A percentile compares a stretch with the other conserved stretches of the same genome.
These are phyloP conservation scores for Halenospora varia DNA, from an alignment of 495 filamentous ascomycete genomes.

Conservation along the genomic window DNA sequence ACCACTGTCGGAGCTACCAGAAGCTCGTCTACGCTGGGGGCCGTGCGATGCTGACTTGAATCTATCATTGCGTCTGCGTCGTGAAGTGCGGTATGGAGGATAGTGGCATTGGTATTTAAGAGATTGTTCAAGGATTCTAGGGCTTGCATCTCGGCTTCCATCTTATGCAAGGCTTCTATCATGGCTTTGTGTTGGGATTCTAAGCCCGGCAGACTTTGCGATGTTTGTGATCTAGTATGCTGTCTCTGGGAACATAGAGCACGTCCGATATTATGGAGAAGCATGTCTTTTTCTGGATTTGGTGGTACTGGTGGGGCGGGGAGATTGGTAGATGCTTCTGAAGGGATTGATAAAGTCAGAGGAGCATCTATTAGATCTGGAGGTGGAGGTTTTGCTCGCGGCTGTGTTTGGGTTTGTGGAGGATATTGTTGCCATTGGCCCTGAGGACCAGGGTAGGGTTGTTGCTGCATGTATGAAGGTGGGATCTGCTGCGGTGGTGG, in stretches of 20 bases:
- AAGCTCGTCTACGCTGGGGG: slow-evolving; percentile 72
- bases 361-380: slow-evolving; percentile 60
- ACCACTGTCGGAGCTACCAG: slow-evolving; percentile 93
- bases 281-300: slow-evolving; percentile 92
- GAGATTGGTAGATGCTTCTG: slow-evolving; percentile 41
- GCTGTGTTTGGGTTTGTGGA: slow-evolving; percentile 25
- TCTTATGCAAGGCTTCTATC: slow-evolving; percentile 54
- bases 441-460: slow-evolving; percentile 9
- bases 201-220: slow-evolving; percentile 67
- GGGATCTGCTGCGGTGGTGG: slow-evolving; percentile 17
- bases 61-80: slow-evolving; percentile 78
- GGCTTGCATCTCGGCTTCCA: slow-evolving; percentile 68
- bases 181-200: slow-evolving; percentile 77
- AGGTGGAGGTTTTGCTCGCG: slow-evolving; percentile 46
- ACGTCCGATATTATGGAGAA: slow-evolving; percentile 71
- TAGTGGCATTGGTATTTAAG: slow-evolving; percentile 69
- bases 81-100: slow-evolving; percentile 69
- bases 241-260: slow-evolving; percentile 64
- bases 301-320: slow-evolving; percentile 84
- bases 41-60: slow-evolving; percentile 43
- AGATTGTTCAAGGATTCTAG: slow-evolving; percentile 64
- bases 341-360: slow-evolving; percentile 62
- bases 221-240: slow-evolving; percentile 58
- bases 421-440: slow-evolving; percentile 15
- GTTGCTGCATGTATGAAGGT: slow-evolving; percentile 16